Evolutionary conservation across 1,139 yeast species (phyloP), one percentile per base, ranked within the genome.

Genomic region (Tardiomyces digboiensis): DNA sequence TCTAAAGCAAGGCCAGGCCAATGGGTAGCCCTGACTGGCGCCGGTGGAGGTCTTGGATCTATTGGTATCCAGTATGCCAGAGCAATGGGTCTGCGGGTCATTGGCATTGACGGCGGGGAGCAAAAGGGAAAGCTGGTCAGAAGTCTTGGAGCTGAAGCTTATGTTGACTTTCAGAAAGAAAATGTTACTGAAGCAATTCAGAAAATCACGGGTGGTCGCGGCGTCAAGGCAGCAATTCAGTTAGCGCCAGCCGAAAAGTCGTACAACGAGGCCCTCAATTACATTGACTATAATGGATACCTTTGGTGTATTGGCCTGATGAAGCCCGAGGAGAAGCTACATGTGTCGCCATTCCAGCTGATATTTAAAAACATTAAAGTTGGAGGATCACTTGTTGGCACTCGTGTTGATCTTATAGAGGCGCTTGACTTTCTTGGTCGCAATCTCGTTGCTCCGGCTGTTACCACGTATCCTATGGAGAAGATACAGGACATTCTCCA

Each of bases 11-110:
- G 55, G 43, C 78, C 89, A 42, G 93, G 91, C 59, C 77, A 83
- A 58, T 82, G 87, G 86, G 86, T 82, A 48, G 82, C 82, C 53
- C 70, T 83, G 56, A 77, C 86, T 49, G 93, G 94, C 66, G 89
- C 89, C 46, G 87, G 80, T 60, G 89, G 94, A 65, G 94, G 93
- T 57, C 74, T 84, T 58, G 94, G 94, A 50, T 76, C 88, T 42
- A 68, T 84, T 50, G 91, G 88, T 47, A 72, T 84, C 55, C 91
- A 83, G 66, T 83, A 80, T 67, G 93, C 89, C 49, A 76, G 71
- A 64, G 89, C 88, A 49, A 80, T 84, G 86, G 93, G 93, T 55
- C 74, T 70, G 66, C 74, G 89, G 62, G 88, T 82, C 46, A 51
- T 82, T 45, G 91, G 79, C 56, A 81, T 84, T 55, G 93, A 84